Base-by-base conservation (phyloP, 1,139 yeast genomes). In the Hanseniaspora uvarum region DNA sequence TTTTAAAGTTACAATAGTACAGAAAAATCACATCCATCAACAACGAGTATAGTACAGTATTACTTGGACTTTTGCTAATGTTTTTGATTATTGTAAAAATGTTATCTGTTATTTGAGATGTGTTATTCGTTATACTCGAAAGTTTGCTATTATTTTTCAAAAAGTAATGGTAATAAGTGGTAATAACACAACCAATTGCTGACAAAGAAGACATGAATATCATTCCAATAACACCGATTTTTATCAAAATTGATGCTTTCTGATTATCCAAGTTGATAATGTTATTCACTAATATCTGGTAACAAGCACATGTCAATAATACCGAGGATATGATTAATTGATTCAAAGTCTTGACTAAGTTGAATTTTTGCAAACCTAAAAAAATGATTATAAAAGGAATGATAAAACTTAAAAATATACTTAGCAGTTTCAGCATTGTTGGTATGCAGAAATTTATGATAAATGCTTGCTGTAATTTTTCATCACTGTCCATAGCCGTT, bases 1-100 rank as follows among this genome's bases (percentile, higher is more conserved):
- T 50, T 41, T 50, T 50, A 12, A 50, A 50, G 37, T 50, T 50
- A 50, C 53, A 50, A 14, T 50, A 50, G 33, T 50, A 50, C 19
- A 50, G 18, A 37, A 50, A 50, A n/a, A 41, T 8, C 4, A 30
- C 5, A 24, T 50, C 53, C 43, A 43, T 43, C 12, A 43, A 12
- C 3, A 8, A 14, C 10, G 46, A 39, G 18, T 41, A 41, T 18
- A 50, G 26, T 1, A 14, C 2, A n/a, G 19, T 18, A 4, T 50
- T 31, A 2, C 34, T 34, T 14, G 53, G 53, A 3, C 18, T 11
- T 4, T 50, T 34, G 12, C 34, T 8, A 4, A 50, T 43, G 5
- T 41, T 24, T 21, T 41, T 41, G 1, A 50, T 1, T 6, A 36
- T 16, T 28, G 5, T 28, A 6, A 36, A 14, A 4, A 45, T 41